Evolutionary conservation across 2,329 filamentous ascomycete species (phyloP).

Genomic region (Ascochyta viciae-villosae): DNA sequence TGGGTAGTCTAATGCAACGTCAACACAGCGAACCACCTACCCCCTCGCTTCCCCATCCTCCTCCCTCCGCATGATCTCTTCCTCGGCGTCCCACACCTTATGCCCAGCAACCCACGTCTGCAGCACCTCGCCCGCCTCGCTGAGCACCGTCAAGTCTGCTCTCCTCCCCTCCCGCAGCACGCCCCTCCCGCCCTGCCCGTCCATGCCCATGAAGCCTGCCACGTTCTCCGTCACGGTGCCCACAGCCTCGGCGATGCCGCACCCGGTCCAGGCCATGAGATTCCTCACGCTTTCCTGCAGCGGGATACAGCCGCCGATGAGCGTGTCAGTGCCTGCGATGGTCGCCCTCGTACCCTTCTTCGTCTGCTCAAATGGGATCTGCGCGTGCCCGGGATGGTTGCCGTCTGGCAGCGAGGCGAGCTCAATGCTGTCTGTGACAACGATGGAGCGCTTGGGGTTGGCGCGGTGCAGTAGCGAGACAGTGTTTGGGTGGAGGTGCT

Average conservation of each 20-base stretch:
- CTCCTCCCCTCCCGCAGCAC: slow-evolving; percentile 53
- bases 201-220: slow-evolving; percentile 57
- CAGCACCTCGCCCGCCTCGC: slow-evolving; percentile 54
- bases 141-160: slow-evolving; percentile 59
- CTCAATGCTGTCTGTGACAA: slow-evolving; percentile 63
- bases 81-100: slow-evolving; percentile 55
- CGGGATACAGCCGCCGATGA: slow-evolving; percentile 61
- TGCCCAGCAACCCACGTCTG: slow-evolving; percentile 61
- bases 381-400: slow-evolving; percentile 59
- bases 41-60: slow-evolving; percentile 39
- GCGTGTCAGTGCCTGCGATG: slow-evolving; percentile 60
- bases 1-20: background rate
- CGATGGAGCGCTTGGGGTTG: slow-evolving; percentile 56
- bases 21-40: slow-evolving; percentile 1
- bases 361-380: slow-evolving; percentile 58
- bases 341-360: slow-evolving; percentile 59
- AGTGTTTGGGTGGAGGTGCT: slow-evolving; percentile 61
- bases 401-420: slow-evolving; percentile 61
- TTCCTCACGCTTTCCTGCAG: slow-evolving; percentile 61
- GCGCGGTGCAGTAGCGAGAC: slow-evolving; percentile 58
- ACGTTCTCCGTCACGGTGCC: slow-evolving; percentile 60
- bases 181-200: slow-evolving; percentile 52
- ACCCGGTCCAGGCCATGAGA: slow-evolving; percentile 56
- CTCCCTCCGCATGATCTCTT: slow-evolving; percentile 34
- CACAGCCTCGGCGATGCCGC: slow-evolving; percentile 57